phyloP scores from a whole-genome alignment of 2,329 filamentous ascomycete species.

The Triangularia setosa region DNA sequence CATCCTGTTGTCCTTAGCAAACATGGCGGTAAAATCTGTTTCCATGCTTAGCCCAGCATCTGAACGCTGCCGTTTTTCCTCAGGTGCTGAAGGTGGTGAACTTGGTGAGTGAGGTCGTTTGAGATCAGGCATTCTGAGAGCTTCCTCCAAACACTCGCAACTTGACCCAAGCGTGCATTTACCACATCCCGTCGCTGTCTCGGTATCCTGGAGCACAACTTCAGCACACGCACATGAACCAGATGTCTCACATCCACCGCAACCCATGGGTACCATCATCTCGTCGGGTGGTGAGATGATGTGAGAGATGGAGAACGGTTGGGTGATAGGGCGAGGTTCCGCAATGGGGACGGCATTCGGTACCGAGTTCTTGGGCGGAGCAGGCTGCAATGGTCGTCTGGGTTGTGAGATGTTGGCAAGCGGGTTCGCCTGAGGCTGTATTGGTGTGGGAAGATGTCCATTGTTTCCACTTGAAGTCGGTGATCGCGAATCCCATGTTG shows the following conservation, averaged over 20 bases:
- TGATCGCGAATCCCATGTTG: constrained; percentile 17
- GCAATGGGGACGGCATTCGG: constrained; percentile 22
- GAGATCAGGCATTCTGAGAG: constrained; percentile 48
- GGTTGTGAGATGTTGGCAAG: not conserved
- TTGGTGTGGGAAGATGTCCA: constrained; percentile 5
- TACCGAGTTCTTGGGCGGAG: constrained; percentile 9
- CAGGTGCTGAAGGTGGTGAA: constrained; percentile 42
- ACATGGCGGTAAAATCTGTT: constrained; percentile 69
- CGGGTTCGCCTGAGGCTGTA: constrained; percentile 5
- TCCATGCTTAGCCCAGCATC: constrained; percentile 52
- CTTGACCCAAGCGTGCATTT: constrained; percentile 59
- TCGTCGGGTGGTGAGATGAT: constrained; percentile 53
- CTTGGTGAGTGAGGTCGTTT: constrained; percentile 44
- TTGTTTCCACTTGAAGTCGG: constrained; percentile 3
- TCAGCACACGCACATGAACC: constrained; percentile 58
- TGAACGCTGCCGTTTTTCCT: constrained; percentile 55
- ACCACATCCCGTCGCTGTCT: constrained; percentile 55
- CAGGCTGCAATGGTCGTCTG: constrained; percentile 13
- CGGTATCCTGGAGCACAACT: constrained; percentile 50
- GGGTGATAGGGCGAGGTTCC: constrained; percentile 32
- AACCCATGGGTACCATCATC: constrained; percentile 40
- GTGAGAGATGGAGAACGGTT: constrained; percentile 53
- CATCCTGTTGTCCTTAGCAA: constrained; percentile 34
- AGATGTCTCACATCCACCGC: constrained; percentile 52
- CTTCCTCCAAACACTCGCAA: constrained; percentile 63